phyloP scores from a whole-genome alignment of 2,329 filamentous ascomycete genomes.

The Thielaviopsis musarum region DNA sequence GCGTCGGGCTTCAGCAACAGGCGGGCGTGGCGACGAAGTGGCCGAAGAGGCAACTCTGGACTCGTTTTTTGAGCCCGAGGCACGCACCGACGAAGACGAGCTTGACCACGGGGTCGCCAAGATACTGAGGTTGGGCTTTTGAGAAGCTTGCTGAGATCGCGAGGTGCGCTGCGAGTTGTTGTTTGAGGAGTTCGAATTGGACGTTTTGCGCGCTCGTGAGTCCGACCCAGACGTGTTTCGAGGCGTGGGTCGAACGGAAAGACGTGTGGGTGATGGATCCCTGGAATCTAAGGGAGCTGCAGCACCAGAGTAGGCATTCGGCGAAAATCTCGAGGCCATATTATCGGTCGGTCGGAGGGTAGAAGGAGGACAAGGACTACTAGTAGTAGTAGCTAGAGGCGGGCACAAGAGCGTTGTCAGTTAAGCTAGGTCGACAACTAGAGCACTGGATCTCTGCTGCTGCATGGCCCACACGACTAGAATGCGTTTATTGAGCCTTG shows the following conservation, averaged over 20 bases:
- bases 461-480: too few relatives aligned
- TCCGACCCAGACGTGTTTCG: constrained; percentile 20
- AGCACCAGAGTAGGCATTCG: constrained; percentile 7
- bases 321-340: constrained; percentile 7
- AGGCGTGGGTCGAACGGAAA: constrained; percentile 21
- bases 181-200: constrained; percentile 16
- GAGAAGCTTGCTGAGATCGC: constrained; percentile 41
- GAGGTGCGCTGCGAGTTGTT: constrained; percentile 29
- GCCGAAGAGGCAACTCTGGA: constrained; percentile 26
- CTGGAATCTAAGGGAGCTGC: constrained; percentile 25
- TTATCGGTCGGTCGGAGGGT: not conserved
- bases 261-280: constrained; percentile 31
- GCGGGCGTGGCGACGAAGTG: not conserved
- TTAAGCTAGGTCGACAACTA: not conserved
- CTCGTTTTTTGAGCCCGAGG: constrained; percentile 28
- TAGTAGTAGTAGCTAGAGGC: not conserved
- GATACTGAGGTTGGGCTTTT: constrained; percentile 26
- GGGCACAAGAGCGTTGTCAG: not conserved
- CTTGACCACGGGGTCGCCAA: not conserved
- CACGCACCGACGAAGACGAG: constrained; percentile 50
- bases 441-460: not conserved
- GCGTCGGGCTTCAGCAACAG: constrained; percentile 8
- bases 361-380: not conserved
- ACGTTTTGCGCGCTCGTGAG: constrained; percentile 47
- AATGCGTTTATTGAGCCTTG: too few relatives aligned